Evolutionary conservation across 768 basidiomycete genomes (phyloP).

Genomic region (Leucocoprinus sp.): DNA sequence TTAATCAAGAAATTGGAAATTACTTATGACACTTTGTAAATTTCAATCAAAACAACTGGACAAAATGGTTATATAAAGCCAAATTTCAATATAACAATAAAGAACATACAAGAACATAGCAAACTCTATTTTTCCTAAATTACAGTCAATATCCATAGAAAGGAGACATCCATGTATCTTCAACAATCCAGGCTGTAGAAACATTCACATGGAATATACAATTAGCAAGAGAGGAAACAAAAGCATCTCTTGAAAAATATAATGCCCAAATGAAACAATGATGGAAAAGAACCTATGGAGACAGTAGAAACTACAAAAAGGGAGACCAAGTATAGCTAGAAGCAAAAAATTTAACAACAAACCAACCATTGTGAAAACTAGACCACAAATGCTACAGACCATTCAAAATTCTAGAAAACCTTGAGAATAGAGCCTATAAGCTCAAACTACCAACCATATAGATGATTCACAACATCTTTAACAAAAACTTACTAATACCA

Average conservation of each 20-base stretch:
- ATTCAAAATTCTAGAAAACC: neutral
- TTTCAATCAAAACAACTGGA: neutral
- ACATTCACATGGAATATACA: neutral
- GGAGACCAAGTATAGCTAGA: neutral
- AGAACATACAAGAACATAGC: neutral
- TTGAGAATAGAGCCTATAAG: neutral
- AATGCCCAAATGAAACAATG: too few species aligned
- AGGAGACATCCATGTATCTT: neutral
- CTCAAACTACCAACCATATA: too few species aligned
- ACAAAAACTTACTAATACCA: too few species aligned
- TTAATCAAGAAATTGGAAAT: neutral
- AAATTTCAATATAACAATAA: neutral
- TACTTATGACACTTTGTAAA: neutral
- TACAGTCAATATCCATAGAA: neutral
- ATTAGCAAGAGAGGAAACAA: neutral
- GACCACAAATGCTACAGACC: neutral
- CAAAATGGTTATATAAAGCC: neutral
- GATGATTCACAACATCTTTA: too few species aligned
- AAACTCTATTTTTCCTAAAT: conserved; percentile 1
- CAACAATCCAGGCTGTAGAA: neutral
- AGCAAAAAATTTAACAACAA: neutral
- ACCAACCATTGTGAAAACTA: neutral
- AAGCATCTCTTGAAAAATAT: neutral
- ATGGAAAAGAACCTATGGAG: neutral
- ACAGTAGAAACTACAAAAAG: neutral